Evolutionary conservation across 129 eudicot species (phyloP), one percentile per base, ranked within the genome.

Genomic region (Lonicera japonica): DNA sequence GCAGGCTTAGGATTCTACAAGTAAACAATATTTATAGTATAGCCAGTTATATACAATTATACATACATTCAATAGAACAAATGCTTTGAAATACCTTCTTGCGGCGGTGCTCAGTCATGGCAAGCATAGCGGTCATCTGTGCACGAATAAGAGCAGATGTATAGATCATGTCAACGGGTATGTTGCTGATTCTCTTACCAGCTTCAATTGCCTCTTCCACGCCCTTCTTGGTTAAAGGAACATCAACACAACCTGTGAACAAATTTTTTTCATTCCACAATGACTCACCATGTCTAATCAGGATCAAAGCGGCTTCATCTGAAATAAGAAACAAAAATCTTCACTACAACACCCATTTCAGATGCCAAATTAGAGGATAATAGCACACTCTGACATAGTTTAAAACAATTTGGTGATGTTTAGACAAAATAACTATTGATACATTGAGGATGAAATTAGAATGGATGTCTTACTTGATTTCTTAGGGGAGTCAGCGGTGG

Each of bases 121-220:
- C 98, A 73, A 92, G 96, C 98, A 92, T 92, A 24, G 96, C 96
- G 47, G 98, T 92, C 98, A 91, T 91, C 63, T 91, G 98, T 23
- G 98, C 98, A 69, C 98, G 98, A 74, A 91, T 91, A 46, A 91
- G 58, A 19, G 95, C 65, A 45, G 98, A 91, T 15, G 98, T 91
- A 65, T 81, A 87, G 51, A 91, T 91, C 82, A 82, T 75, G 75
- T 91, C 96, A 16, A 91, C 84, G 41, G 98, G 96, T 64, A 91
- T 87, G 65, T 87, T 87, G 77, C 98, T 77, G 65, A 91, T 87
- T 72, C 90, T 80, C 70, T 84, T 87, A 25, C 98, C 98, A 69
- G 98, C 98, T 77, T 80, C 97, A 75, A 87, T 67, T 20, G 97
- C 97, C 80, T 91, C 97, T 60, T 91, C 96, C 56, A 91, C 96